Percentiles rank a stretch among this genome's conserved stretches.
Evolutionary conservation across 2,329 filamentous ascomycete genomes (phyloP).

Genomic region (Ceratocystis ficicola): DNA sequence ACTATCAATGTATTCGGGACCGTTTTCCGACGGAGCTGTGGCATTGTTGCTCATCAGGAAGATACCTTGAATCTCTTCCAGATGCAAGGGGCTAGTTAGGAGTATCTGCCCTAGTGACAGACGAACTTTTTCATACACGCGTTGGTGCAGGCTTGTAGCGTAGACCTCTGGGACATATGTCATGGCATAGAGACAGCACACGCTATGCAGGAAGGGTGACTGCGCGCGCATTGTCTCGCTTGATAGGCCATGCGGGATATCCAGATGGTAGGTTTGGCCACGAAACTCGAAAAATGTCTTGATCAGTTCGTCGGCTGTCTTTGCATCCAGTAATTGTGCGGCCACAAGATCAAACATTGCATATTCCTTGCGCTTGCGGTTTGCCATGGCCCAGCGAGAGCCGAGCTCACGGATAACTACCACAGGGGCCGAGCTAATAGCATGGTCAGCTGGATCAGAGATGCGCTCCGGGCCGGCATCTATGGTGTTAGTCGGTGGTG

Average conservation of each 20-base stretch:
- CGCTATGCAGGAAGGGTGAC: constrained; percentile 33
- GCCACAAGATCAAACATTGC: constrained; percentile 20
- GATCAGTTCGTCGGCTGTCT: constrained; percentile 21
- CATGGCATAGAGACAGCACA: constrained; percentile 33
- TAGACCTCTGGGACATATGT: constrained; percentile 26
- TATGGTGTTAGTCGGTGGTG: neutral
- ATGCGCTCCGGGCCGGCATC: constrained; percentile 19
- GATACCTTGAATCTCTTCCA: constrained; percentile 34
- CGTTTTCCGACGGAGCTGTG: constrained; percentile 24
- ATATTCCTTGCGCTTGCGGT: constrained; percentile 21
- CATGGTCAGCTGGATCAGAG: constrained; percentile 21
- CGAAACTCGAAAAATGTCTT: constrained; percentile 21
- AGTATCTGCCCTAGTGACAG: constrained; percentile 32
- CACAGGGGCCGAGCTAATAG: constrained; percentile 21
- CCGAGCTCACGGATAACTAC: constrained; percentile 21
- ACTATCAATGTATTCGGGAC: constrained; percentile 33
- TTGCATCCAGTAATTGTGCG: constrained; percentile 15
- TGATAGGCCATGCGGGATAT: constrained; percentile 18
- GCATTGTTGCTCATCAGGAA: constrained; percentile 30
- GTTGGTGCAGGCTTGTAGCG: constrained; percentile 27
- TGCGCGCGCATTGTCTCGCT: constrained; percentile 27
- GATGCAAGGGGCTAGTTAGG: constrained; percentile 31
- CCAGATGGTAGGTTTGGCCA: constrained; percentile 20
- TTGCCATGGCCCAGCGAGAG: constrained; percentile 21
- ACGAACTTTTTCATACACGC: constrained; percentile 33